Percentiles rank a stretch among this genome's conserved stretches.
Evolutionary conservation across 2,329 filamentous ascomycete genomes (phyloP).

Genomic region (Xylariomycetidae sp.): DNA sequence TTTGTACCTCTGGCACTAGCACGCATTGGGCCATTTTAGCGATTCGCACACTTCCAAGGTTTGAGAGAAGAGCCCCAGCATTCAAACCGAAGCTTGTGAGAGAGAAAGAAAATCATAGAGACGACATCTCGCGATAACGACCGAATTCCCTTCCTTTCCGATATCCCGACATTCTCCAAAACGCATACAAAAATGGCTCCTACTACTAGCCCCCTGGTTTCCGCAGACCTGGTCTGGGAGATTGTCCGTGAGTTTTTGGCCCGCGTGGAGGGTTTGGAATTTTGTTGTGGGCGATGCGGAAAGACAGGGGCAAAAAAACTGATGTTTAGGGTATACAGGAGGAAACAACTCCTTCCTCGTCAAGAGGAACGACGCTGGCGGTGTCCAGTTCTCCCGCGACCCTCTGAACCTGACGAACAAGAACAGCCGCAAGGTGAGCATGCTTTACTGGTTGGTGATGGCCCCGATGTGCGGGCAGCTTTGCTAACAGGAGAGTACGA

Average conservation of each 20-base stretch:
- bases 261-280: no score
- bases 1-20: slow-evolving; percentile 12
- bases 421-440: slow-evolving; percentile 77
- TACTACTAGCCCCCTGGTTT: slow-evolving; percentile 64
- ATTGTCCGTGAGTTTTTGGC: slow-evolving; percentile 87
- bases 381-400: slow-evolving; percentile 88
- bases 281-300: no score
- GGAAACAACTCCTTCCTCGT: slow-evolving; percentile 85
- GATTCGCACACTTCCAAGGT: slow-evolving; percentile 24
- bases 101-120: slow-evolving; percentile 2
- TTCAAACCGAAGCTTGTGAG: no score
- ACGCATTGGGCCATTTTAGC: slow-evolving; percentile 26
- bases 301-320: slow-evolving; percentile 65
- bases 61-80: no score
- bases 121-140: no score
- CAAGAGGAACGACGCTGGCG: slow-evolving; percentile 77
- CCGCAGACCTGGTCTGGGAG: slow-evolving; percentile 91
- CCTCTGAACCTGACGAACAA: slow-evolving; percentile 90
- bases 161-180: slow-evolving; percentile 7
- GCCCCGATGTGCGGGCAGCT: slow-evolving; percentile 5
- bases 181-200: slow-evolving; percentile 51
- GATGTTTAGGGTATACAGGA: slow-evolving; percentile 70
- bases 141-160: slow-evolving; percentile 6
- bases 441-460: no score
- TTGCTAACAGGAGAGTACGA: slow-evolving; percentile 32